Percentiles rank a stretch among this genome's conserved stretches.
Evolutionary conservation across 2,329 filamentous ascomycete genomes (phyloP).

Genomic region (Zymoseptoria passerinii): DNA sequence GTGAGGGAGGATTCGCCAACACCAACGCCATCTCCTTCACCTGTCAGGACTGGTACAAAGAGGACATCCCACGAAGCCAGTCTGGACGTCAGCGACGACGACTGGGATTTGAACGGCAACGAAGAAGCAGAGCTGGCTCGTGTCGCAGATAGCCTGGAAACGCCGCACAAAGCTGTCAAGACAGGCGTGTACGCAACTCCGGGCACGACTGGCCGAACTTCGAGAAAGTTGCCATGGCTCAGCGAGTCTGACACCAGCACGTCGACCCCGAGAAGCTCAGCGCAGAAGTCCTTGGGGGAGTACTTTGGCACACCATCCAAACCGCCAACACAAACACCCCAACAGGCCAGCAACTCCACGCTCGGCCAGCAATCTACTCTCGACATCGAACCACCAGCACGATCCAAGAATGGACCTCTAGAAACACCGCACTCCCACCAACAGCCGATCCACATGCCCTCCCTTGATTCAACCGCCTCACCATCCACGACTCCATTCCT

Average conservation of each 20-base stretch:
- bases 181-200: slow-evolving; percentile 34
- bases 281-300: slow-evolving; percentile 14
- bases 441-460: slow-evolving; percentile 2
- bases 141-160: slow-evolving; percentile 26
- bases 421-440: not conserved
- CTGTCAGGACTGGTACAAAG: slow-evolving; percentile 22
- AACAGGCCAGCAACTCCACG: not conserved
- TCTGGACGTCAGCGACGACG: slow-evolving; percentile 14
- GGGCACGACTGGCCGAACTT: slow-evolving; percentile 19
- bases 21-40: slow-evolving; percentile 16
- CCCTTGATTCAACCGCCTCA: not conserved
- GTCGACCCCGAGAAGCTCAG: slow-evolving; percentile 24
- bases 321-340: slow-evolving; percentile 2
- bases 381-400: not conserved
- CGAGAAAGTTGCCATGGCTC: slow-evolving; percentile 34
- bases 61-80: slow-evolving; percentile 21
- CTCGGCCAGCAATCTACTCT: not conserved
- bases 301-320: slow-evolving; percentile 24
- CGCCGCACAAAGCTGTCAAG: slow-evolving; percentile 35
- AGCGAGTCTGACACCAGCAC: slow-evolving; percentile 12
- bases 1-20: slow-evolving; percentile 6
- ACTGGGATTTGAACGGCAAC: slow-evolving; percentile 26
- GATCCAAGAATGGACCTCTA: not conserved
- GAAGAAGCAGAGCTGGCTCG: slow-evolving; percentile 28
- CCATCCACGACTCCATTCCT: slow-evolving; percentile 19